Evolutionary conservation across 495 filamentous ascomycete genomes (phyloP).

Genomic region (Rhypophila decipiens): DNA sequence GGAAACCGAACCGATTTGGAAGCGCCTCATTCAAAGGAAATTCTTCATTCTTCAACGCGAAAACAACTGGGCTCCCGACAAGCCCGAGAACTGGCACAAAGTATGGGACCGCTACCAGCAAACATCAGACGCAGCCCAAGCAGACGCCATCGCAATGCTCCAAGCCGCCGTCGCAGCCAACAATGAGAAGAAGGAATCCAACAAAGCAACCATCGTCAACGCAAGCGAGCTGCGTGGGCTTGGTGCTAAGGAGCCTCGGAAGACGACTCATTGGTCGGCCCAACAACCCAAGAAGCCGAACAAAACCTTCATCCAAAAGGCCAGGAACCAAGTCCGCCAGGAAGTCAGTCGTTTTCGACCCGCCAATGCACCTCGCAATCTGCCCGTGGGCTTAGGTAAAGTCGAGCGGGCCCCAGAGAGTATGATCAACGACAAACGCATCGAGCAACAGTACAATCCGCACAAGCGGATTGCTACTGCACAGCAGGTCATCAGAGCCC

Average conservation of each 20-base stretch:
- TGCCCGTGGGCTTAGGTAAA: conserved; percentile 17
- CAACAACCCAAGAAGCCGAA: conserved; percentile 1
- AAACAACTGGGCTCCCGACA: conserved; percentile 21
- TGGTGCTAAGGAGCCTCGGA: too few species aligned
- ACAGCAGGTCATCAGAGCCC: conserved; percentile 5
- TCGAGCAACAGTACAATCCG: conserved; percentile 20
- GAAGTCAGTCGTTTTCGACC: conserved; percentile 16
- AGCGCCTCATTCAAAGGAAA: conserved; percentile 30
- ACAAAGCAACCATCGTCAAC: conserved; percentile 20
- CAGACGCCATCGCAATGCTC: conserved; percentile 40
- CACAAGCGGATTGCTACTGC: too few species aligned
- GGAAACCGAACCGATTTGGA: conserved; percentile 27
- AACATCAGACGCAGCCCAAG: conserved; percentile 42
- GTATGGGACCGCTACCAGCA: conserved; percentile 32
- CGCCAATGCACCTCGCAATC: conserved; percentile 16
- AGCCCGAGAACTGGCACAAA: conserved; percentile 30
- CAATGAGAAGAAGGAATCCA: conserved; percentile 23
- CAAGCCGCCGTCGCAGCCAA: conserved; percentile 18
- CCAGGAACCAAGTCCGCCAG: conserved; percentile 4
- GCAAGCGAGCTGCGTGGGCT: too few species aligned
- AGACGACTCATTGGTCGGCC: background rate
- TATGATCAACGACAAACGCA: conserved; percentile 30
- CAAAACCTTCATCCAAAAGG: conserved; percentile 12
- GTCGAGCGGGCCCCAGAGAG: conserved; percentile 28
- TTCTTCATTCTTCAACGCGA: conserved; percentile 18